A percentile compares a stretch with the other conserved stretches of the same genome.
phyloP scores from a whole-genome alignment of 176 grass and related monocot genomes.

The Carex cristatella region DNA sequence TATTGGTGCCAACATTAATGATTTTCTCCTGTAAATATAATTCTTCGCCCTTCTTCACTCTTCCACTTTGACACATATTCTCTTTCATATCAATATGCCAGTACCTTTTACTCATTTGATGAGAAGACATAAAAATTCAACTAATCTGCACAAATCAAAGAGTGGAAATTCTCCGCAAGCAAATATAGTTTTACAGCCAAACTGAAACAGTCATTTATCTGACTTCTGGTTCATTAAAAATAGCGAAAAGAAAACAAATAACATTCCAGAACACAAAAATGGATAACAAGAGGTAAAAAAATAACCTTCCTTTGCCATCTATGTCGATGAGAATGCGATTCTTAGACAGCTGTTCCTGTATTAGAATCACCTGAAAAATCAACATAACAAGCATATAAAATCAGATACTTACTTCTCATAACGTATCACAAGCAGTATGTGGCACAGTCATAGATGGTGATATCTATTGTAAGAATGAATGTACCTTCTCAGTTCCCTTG shows the following conservation, averaged over 20 bases:
- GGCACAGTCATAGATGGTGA: neutral
- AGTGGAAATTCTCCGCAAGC: neutral
- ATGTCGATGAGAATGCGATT: slow-evolving; percentile 95
- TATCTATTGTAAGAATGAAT: neutral
- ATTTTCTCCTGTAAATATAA: neutral
- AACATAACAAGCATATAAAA: neutral
- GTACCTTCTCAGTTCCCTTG: slow-evolving; percentile 97
- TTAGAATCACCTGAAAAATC: slow-evolving; percentile 80
- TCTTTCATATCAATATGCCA: neutral
- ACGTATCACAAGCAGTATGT: neutral
- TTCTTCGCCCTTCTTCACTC: neutral
- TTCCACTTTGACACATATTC: neutral
- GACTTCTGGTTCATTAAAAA: neutral
- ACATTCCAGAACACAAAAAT: neutral
- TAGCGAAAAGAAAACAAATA: neutral
- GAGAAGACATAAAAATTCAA: neutral
- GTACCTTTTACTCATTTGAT: neutral
- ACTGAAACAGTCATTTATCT: neutral
- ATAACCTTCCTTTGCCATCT: slow-evolving; percentile 72
- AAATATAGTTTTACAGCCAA: neutral
- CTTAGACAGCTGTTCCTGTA: slow-evolving; percentile 95
- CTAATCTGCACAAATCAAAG: neutral
- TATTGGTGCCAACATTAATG: neutral
- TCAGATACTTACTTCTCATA: neutral
- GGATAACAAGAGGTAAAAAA: neutral